Evolutionary conservation across 305 asterid genomes (phyloP).

Genomic region (Fraxinus xanthoxyloides): DNA sequence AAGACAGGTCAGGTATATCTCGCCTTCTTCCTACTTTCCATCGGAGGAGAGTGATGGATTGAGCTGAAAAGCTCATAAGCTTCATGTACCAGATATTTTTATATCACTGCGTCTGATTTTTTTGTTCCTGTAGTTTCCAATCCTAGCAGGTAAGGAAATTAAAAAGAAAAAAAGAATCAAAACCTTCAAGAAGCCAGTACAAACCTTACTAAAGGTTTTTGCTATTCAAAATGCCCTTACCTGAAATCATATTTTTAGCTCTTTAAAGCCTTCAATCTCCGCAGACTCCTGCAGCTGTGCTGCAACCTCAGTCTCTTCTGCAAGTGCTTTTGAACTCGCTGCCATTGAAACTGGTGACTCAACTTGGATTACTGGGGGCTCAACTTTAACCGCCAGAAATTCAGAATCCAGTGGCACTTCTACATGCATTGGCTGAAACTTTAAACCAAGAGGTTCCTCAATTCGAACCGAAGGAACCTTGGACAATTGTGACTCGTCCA

Average conservation of each 20-base stretch:
- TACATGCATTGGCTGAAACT: not conserved
- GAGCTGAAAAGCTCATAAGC: not conserved
- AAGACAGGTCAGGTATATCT: not conserved
- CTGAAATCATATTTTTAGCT: constrained; percentile 46
- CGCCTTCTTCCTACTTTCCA: not conserved
- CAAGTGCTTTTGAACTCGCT: constrained; percentile 27
- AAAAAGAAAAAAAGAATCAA: constrained; percentile 3
- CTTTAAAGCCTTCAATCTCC: constrained; percentile 41
- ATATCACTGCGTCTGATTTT: not conserved
- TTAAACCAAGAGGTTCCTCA: not conserved
- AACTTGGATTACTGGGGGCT: constrained; percentile 22
- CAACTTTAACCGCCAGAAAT: constrained; percentile 25
- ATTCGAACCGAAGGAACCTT: not conserved
- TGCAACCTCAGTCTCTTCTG: constrained; percentile 23
- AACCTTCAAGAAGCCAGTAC: constrained; percentile 38
- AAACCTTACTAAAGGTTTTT: constrained; percentile 14
- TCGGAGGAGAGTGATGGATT: not conserved
- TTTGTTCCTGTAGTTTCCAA: not conserved
- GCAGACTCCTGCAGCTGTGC: constrained; percentile 34
- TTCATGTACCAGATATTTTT: not conserved
- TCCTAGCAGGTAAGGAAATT: not conserved
- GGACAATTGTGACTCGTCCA: constrained; percentile 4
- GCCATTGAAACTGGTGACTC: constrained; percentile 29
- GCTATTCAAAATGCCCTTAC: constrained; percentile 17
- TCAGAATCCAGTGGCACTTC: not conserved